A percentile compares a stretch with the other conserved stretches of the same genome.
phyloP scores from a whole-genome alignment of 768 basidiomycete genomes.

The Tylopilus plumbeoviolaceoides region DNA sequence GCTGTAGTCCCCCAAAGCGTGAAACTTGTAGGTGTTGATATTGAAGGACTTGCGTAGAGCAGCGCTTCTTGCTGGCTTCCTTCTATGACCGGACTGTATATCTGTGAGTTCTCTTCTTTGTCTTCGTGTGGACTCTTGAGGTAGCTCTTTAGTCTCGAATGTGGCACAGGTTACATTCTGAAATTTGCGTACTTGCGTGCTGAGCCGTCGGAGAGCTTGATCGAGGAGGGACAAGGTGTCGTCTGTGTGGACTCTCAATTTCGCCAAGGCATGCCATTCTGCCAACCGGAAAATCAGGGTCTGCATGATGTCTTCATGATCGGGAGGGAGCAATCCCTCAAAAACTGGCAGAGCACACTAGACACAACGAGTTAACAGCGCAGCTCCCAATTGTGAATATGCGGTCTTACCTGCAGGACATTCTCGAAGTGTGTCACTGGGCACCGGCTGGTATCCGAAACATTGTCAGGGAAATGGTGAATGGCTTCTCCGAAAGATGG shows the following conservation, averaged over 20 bases:
- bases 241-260: neutral
- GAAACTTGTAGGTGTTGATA: conserved; percentile 29
- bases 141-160: neutral
- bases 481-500: conserved; percentile 22
- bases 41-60: conserved; percentile 10
- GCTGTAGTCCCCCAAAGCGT: conserved; percentile 22
- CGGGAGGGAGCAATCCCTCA: conserved; percentile 33
- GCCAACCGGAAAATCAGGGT: conserved; percentile 19
- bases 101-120: neutral
- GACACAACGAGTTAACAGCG: too few species aligned
- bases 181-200: neutral
- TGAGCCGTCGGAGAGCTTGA: neutral
- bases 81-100: neutral
- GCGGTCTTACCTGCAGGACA: conserved; percentile 10
- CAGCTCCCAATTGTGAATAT: too few species aligned
- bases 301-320: conserved; percentile 19
- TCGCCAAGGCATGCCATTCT: conserved; percentile 15
- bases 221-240: neutral
- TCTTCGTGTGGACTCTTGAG: neutral
- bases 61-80: neutral
- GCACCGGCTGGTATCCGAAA: conserved; percentile 36
- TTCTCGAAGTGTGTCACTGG: conserved; percentile 9
- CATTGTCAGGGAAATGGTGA: conserved; percentile 32
- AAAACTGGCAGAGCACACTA: conserved; percentile 30
- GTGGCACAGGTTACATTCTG: neutral